Percentiles rank a stretch among this genome's conserved stretches.
phyloP scores from a whole-genome alignment of 2,329 filamentous ascomycete genomes.

The Arachnomyces sp. region DNA sequence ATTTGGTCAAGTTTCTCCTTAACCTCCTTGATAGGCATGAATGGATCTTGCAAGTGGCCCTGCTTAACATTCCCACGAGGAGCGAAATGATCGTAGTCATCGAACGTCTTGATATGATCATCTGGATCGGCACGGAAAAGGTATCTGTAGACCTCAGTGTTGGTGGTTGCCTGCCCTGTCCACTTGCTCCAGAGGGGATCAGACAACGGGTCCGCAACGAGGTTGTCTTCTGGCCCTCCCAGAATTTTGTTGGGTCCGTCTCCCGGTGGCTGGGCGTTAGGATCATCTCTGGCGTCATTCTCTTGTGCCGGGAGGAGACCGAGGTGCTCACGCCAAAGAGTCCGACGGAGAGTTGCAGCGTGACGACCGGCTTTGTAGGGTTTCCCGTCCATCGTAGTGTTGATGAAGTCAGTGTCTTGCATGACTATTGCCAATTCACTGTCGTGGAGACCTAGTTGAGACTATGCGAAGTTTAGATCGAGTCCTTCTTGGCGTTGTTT shows the following conservation, averaged over 20 bases:
- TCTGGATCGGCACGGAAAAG: constrained; percentile 89
- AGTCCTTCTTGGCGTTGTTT: neutral
- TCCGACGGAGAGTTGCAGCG: constrained; percentile 69
- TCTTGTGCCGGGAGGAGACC: constrained; percentile 70
- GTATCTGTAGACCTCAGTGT: constrained; percentile 71
- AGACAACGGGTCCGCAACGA: constrained; percentile 67
- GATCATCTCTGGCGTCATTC: constrained; percentile 55
- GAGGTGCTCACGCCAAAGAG: constrained; percentile 86
- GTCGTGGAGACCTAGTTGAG: constrained; percentile 75
- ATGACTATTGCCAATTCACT: constrained; percentile 86
- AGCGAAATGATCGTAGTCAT: constrained; percentile 77
- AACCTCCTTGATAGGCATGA: constrained; percentile 63
- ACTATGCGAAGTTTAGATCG: constrained; percentile 42
- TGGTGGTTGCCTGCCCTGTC: constrained; percentile 62
- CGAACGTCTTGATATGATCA: constrained; percentile 77
- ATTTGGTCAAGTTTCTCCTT: constrained; percentile 68
- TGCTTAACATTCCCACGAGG: constrained; percentile 57
- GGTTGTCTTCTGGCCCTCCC: constrained; percentile 57
- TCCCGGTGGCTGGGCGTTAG: constrained; percentile 69
- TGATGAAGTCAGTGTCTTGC: constrained; percentile 63
- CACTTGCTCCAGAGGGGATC: constrained; percentile 63
- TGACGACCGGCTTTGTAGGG: constrained; percentile 66
- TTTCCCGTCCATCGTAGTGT: constrained; percentile 63
- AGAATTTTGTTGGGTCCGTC: constrained; percentile 64
- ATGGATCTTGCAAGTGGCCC: constrained; percentile 79